phyloP scores from a whole-genome alignment of 208 protist genomes.

The Trypanosoma theileri region DNA sequence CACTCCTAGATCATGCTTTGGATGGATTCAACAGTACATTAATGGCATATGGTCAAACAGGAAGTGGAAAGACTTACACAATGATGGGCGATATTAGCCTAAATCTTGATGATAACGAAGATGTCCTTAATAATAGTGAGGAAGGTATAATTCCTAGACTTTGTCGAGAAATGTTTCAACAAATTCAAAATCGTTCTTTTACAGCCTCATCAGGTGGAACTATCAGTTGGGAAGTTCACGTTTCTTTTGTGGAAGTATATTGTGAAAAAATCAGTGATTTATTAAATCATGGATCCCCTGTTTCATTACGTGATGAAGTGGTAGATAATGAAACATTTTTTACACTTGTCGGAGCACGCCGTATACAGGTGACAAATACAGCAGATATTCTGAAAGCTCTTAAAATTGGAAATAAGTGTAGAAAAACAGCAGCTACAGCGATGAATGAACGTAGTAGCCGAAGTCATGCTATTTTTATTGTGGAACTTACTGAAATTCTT shows the following conservation, averaged over 20 bases:
- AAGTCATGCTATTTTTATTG: constrained; percentile 84
- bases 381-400: constrained; percentile 74
- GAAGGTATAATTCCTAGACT: constrained; percentile 84
- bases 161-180: constrained; percentile 78
- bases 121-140: constrained; percentile 24
- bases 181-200: constrained; percentile 48
- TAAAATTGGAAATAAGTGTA: constrained; percentile 63
- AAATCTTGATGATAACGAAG: constrained; percentile 20
- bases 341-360: constrained; percentile 56
- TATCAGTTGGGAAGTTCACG: constrained; percentile 77
- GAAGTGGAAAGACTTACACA: constrained; percentile 90
- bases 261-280: constrained; percentile 89
- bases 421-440: constrained; percentile 65
- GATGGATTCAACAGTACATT: constrained; percentile 90
- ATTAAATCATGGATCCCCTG: constrained; percentile 61
- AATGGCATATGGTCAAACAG: constrained; percentile 91
- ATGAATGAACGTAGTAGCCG: constrained; percentile 86
- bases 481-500: constrained; percentile 76
- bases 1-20: constrained; percentile 89
- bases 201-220: constrained; percentile 42
- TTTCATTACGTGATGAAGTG: constrained; percentile 69
- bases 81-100: constrained; percentile 68
- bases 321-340: constrained; percentile 61
- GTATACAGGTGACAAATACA: constrained; percentile 37
- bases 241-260: constrained; percentile 90